phyloP scores from a whole-genome alignment of 495 filamentous ascomycete genomes.

The Aspergillus biplanus region DNA sequence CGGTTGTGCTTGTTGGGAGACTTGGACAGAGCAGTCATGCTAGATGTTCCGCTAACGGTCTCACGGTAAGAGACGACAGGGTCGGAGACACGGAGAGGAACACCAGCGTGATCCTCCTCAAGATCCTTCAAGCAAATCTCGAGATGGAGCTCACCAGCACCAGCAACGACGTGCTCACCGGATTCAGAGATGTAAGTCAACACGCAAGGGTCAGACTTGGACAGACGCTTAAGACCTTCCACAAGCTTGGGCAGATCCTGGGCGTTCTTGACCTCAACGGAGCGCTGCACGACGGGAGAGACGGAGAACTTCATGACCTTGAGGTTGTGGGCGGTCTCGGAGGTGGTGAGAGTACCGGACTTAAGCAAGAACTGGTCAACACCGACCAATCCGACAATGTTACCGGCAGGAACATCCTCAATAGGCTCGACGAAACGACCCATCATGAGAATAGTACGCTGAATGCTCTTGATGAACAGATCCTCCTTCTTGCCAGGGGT shows the following conservation, averaged over 20 bases:
- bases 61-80: conserved; percentile 98
- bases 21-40: conserved; percentile 97
- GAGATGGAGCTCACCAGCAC: conserved; percentile 98
- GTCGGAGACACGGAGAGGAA: conserved; percentile 94
- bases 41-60: conserved; percentile 78
- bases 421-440: conserved; percentile 98
- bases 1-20: conserved; percentile 99
- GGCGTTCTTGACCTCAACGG: conserved; percentile 99
- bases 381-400: conserved; percentile 98
- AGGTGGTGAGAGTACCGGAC: conserved; percentile 98
- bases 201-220: conserved; percentile 99
- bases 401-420: conserved; percentile 97
- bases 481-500: conserved; percentile 97
- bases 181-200: conserved; percentile 84
- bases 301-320: conserved; percentile 99
- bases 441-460: conserved; percentile 99
- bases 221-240: conserved; percentile 99
- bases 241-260: conserved; percentile 99
- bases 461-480: conserved; percentile 98
- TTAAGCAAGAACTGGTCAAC: conserved; percentile 99
- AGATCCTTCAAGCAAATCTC: conserved; percentile 99
- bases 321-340: conserved; percentile 97
- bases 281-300: conserved; percentile 96
- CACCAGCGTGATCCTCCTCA: conserved; percentile 98
- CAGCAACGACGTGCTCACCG: conserved; percentile 98